Evolutionary conservation across 1,284 basidiomycete genomes (phyloP), one percentile per base, ranked within the genome.

Genomic region (Veloporphyrellus conicus): DNA sequence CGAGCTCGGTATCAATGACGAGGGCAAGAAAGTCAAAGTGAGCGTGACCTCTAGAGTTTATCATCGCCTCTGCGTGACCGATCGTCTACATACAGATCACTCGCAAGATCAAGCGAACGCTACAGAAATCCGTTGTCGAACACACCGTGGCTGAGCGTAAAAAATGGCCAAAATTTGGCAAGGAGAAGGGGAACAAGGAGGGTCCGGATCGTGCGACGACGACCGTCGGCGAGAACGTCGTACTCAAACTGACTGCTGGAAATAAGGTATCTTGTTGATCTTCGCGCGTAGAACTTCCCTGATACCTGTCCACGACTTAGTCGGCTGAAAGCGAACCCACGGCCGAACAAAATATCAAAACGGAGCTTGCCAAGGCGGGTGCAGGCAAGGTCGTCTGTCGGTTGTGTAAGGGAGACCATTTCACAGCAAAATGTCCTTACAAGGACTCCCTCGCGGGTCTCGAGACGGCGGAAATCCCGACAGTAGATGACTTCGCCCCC

Each of bases 361-460:
- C 69, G 25, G 80, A 82, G 57, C 80, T 90, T 23, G 81, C 71
- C 8, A 79, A 78, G 51, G 76, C 79, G 2, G 93, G 91, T 59
- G 81, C 78, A 15, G 93, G 93, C 68, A 92, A 93, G 63, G 91
- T 99, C 54, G 74, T 81, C 44, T 99, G 95, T 78, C 83, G 96
- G 60, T 73, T 96, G 50, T 99, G 96, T 74, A 93, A 95, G 68
- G 95, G 95, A 48, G 90, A 90, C 58, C 96, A 99, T 73, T 99
- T 94, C 71, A 99, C 96, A 11, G 89, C 93, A 53, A 93, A 94
- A 69, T 99, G 96, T 79, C 96, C 96, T 11, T 96, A 96, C 81
- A 96, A 93, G 71, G 94, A 98, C 59, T 90, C 90, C 18, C 81
- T 92, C 11, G 81, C 87, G 18, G 90, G 87, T 11, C 76, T 92